Evolutionary conservation across 495 filamentous ascomycete species (phyloP), one percentile per base, ranked within the genome.

Genomic region (Penicillium psychrofluorescens): DNA sequence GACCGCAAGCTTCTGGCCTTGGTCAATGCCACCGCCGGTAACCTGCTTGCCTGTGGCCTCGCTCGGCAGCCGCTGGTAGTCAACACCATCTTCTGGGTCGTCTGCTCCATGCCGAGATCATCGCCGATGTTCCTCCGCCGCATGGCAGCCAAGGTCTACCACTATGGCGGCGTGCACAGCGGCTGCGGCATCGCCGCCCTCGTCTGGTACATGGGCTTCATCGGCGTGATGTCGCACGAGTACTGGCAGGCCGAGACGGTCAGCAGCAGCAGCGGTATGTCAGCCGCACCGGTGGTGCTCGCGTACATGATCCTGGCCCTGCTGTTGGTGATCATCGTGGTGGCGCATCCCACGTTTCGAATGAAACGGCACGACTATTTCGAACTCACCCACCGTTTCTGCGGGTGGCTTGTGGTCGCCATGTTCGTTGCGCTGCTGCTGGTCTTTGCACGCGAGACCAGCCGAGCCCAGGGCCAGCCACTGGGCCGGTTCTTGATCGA

Each of bases 41-140:
- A 81, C 40, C 45, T 80, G 40, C 61, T 71, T 1, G 66, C 66
- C 10, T 69, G 74, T n/a, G 70, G 78, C 33, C 58, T 87, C 27
- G 82, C 85, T 50, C 79, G 86, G 5, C 84, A 88, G 53, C 85
- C 88, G 45, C 72, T 86, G 40, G 72, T 88, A 11, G 76, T 92
- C 53, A 92, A 92, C 61, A 52, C 74, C 13, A 73, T 88, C 28
- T 90, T 85, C 54, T 62, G 65, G 41, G 49, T 82, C 28, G 82
- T 78, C 44, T 72, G 67, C 45, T 73, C 68, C 8, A 66, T 84
- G 44, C 81, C 85, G 0, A 67, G 72, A 38, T 76, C 68, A 5
- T 74, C 76, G 29, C 86, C 86, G 0, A 64, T 88, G 31, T 63
- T 70, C 32, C 62, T 86, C 35, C 83, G 86, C 29, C 72, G 72